Evolutionary conservation across 139 green algal species (phyloP).

Genomic region (Deuterostichococcus epilithicus): DNA sequence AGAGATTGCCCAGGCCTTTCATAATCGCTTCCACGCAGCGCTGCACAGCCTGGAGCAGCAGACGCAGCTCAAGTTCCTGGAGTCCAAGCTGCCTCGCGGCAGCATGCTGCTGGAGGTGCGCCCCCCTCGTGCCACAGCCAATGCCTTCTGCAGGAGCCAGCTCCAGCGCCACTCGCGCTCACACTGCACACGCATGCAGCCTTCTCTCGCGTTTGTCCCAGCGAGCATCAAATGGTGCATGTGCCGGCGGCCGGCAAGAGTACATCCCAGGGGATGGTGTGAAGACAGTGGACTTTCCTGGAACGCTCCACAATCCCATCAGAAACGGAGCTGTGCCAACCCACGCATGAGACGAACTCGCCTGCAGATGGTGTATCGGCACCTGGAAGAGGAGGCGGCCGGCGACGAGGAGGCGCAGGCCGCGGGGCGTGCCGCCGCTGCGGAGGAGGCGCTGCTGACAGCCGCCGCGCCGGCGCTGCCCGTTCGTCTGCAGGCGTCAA

Average conservation of each 20-base stretch:
- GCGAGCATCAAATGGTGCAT: too few relatives aligned
- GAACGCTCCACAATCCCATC: too few relatives aligned
- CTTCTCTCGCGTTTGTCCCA: too few relatives aligned
- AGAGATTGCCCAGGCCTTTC: too few relatives aligned
- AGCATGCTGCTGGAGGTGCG: constrained; percentile 50
- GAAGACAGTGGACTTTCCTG: too few relatives aligned
- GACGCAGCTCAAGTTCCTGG: constrained; percentile 27
- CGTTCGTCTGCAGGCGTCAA: not conserved
- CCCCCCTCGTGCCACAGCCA: too few relatives aligned
- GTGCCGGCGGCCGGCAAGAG: too few relatives aligned
- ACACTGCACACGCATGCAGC: not conserved
- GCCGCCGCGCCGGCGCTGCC: constrained; percentile 11
- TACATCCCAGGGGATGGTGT: too few relatives aligned
- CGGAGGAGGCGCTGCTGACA: constrained; percentile 19
- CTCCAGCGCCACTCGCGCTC: not conserved
- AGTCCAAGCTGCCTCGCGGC: constrained; percentile 32
- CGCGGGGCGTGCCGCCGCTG: not conserved
- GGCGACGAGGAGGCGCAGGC: not conserved
- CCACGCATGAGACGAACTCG: not conserved
- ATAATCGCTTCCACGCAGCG: constrained; percentile 35
- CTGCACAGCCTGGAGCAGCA: constrained; percentile 45
- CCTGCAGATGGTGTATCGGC: constrained; percentile 40
- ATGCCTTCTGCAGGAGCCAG: too few relatives aligned
- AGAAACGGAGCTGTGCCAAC: not conserved
- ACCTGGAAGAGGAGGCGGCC: constrained; percentile 18